A percentile compares a stretch with the other conserved stretches of the same genome.
Evolutionary conservation across 1,139 yeast genomes (phyloP).

Genomic region (Tardiomyces depauwii): DNA sequence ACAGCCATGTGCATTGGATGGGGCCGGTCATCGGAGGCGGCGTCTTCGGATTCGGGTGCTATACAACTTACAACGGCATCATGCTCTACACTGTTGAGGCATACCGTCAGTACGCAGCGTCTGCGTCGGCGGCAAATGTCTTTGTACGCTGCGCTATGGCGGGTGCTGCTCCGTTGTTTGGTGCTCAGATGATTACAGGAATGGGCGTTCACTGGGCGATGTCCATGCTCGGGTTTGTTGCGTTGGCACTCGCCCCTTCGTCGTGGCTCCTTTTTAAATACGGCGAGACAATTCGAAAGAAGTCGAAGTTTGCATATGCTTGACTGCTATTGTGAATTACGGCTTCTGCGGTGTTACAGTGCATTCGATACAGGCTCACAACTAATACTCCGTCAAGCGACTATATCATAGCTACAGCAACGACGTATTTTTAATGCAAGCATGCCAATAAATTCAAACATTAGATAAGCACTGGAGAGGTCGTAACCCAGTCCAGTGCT

Average conservation of each 20-base stretch:
- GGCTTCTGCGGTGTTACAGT: no score
- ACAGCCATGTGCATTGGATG: conserved; percentile 44
- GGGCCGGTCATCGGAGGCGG: conserved; percentile 39
- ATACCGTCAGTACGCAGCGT: conserved; percentile 44
- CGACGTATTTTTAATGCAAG: no score
- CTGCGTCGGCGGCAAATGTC: conserved; percentile 63
- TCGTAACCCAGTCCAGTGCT: no score
- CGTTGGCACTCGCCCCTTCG: conserved; percentile 38
- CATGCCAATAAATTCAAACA: no score
- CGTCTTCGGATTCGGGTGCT: conserved; percentile 47
- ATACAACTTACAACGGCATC: conserved; percentile 38
- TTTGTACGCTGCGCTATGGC: conserved; percentile 51
- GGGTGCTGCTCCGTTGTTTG: conserved; percentile 59
- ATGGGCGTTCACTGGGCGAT: conserved; percentile 53
- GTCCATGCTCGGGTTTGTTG: conserved; percentile 38
- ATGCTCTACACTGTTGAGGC: conserved; percentile 46
- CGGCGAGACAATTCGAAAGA: conserved; percentile 36
- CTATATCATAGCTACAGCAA: no score
- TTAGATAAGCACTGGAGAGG: no score
- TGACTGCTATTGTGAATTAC: no score
- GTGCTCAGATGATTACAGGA: conserved; percentile 40
- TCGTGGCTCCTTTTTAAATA: conserved; percentile 39
- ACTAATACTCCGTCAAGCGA: no score
- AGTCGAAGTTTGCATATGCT: no score
- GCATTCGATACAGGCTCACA: no score